Evolutionary conservation across 495 filamentous ascomycete species (phyloP).

Genomic region (Podospora bellae-mahoneyi): DNA sequence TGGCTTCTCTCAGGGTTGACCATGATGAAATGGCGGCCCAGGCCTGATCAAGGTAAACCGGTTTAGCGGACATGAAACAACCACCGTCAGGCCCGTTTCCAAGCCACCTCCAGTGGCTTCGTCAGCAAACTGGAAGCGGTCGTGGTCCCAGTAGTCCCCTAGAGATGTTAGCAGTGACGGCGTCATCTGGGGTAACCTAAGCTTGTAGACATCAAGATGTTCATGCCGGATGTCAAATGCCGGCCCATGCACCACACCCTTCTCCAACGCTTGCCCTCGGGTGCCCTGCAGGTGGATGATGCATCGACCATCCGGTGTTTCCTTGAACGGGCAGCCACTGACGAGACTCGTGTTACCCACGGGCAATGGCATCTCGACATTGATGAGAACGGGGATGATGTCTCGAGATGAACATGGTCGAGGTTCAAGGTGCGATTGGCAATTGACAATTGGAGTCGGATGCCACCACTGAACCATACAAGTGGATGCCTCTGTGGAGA

Average conservation of each 20-base stretch:
- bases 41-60: neutral
- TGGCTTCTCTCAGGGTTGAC: neutral
- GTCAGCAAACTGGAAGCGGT: neutral
- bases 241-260: neutral
- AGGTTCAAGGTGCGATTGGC: slow-evolving; percentile 1
- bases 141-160: neutral
- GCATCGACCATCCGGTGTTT: neutral
- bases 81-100: neutral
- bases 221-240: slow-evolving; percentile 6
- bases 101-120: neutral
- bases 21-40: slow-evolving; percentile 11
- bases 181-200: slow-evolving; percentile 2
- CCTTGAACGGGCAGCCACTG: neutral
- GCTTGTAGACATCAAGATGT: neutral
- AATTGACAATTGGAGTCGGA: slow-evolving; percentile 1
- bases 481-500: slow-evolving; percentile 2
- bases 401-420: neutral
- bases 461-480: neutral
- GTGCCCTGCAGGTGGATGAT: neutral
- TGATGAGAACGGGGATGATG: neutral
- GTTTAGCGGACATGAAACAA: neutral
- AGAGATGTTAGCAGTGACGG: neutral
- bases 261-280: neutral
- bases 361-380: neutral
- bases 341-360: slow-evolving; percentile 1